Evolutionary conservation across 2,329 filamentous ascomycete genomes (phyloP), one percentile per base, ranked within the genome.

Genomic region (Phoma sp.): DNA sequence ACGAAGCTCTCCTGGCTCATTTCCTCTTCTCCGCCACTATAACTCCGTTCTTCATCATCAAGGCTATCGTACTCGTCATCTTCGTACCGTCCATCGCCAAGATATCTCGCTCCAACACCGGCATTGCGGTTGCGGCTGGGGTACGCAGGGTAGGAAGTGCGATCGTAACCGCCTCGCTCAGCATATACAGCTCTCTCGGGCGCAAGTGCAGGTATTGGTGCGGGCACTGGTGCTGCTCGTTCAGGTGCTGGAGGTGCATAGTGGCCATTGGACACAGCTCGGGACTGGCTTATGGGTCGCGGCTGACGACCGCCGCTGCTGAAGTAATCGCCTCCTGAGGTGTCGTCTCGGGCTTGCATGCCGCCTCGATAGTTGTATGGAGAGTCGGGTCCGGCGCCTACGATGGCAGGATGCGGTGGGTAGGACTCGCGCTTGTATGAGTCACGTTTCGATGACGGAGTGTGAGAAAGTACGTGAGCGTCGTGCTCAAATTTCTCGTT

Each of bases 381-480:
- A 5, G 62, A 66, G 15, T 67, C 68, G 2, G 71, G 72, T 2
- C 71, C 72, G 4, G 64, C 68, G 5, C 72, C 72, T 25, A 74
- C 72, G 30, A 74, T 72, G 9, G 72, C 72, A 4, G 72, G 72
- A 42, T 74, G 72, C 10, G 72, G 71, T 11, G 71, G 72, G 39
- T 73, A 74, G 10, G 61, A 65, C 25, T 72, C 66, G 11, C 72
- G 62, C 49, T 72, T 74, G 12, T 48, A 23, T 12, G 38, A 38
- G 18, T 48, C 45, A 1, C 45, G 46, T 10, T 53, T 53, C 11
- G 58, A 53, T 30, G 60, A 59, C 7, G 60, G 55, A 5, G 65
- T 65, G 38, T 69, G 68, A n/a, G 68, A 50, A 7, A 62, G 32
- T 3, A 68, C 58, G 21, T 73, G 71, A 2, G 69, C 70, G 7